phyloP scores from a whole-genome alignment of 805 yeast genomes.

The Candida nanaspora region DNA sequence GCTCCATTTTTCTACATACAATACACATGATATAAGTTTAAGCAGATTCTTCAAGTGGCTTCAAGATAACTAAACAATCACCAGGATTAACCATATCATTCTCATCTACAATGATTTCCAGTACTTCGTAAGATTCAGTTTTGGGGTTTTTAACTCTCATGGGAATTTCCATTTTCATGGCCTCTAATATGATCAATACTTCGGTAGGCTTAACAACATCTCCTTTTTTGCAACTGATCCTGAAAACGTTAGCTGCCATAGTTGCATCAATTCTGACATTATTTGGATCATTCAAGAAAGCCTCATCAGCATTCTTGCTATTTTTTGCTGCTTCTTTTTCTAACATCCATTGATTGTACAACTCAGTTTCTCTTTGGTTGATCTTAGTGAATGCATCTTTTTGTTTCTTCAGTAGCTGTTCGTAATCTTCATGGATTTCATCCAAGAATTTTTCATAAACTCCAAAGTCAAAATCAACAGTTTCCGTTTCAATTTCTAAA shows the following conservation, averaged over 20 bases:
- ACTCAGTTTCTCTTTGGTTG: slow-evolving; percentile 75
- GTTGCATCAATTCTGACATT: slow-evolving; percentile 15
- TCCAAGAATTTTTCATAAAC: slow-evolving; percentile 74
- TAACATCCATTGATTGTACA: slow-evolving; percentile 68
- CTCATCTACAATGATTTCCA: slow-evolving; percentile 65
- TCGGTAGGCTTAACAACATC: slow-evolving; percentile 68
- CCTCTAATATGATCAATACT: slow-evolving; percentile 84
- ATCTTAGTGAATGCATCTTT: slow-evolving; percentile 78
- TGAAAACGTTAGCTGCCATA: slow-evolving; percentile 35
- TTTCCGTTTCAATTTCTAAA: slow-evolving; percentile 67
- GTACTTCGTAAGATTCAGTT: slow-evolving; percentile 54
- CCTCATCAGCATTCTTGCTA: slow-evolving; percentile 37
- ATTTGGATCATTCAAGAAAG: slow-evolving; percentile 17
- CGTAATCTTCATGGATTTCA: slow-evolving; percentile 65
- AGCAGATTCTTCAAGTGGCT: too few species aligned
- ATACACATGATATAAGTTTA: too few species aligned
- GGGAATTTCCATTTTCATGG: slow-evolving; percentile 96
- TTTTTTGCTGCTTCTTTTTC: slow-evolving; percentile 39
- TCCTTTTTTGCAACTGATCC: slow-evolving; percentile 78
- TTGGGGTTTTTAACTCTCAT: slow-evolving; percentile 65
- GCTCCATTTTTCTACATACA: too few species aligned
- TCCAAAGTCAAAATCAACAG: slow-evolving; percentile 77
- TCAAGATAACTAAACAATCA: slow-evolving; percentile 81
- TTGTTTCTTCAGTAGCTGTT: slow-evolving; percentile 56
- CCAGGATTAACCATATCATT: slow-evolving; percentile 98